These are phyloP conservation scores for Leccinum aurantiacum DNA, from an alignment of 768 basidiomycete genomes.

Conservation along the genomic window DNA sequence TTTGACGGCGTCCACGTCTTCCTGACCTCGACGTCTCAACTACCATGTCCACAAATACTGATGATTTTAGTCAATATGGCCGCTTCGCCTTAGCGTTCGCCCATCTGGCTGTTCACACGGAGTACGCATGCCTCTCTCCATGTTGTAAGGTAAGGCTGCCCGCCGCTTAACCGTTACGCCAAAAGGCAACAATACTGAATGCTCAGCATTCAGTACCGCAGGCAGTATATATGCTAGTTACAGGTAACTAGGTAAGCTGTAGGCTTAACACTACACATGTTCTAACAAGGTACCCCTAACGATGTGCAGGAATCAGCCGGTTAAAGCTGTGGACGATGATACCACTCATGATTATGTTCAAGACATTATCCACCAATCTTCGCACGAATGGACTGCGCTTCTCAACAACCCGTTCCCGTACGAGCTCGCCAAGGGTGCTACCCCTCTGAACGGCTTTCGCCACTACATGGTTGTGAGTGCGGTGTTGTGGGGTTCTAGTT, in stretches of 20 bases:
- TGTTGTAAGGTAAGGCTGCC: too few species aligned
- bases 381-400: not conserved
- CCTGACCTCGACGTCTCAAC: not conserved
- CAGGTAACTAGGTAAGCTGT: too few species aligned
- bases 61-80: not conserved
- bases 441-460: slow-evolving; percentile 5
- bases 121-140: not conserved
- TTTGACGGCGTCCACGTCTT: too few species aligned
- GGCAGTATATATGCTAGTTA: too few species aligned
- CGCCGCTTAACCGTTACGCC: too few species aligned
- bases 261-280: too few species aligned
- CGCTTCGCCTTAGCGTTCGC: not conserved
- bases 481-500: not conserved
- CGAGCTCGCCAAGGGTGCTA: not conserved
- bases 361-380: not conserved
- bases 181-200: too few species aligned
- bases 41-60: not conserved
- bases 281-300: not conserved
- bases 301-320: not conserved
- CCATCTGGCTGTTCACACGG: not conserved
- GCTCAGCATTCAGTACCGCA: too few species aligned
- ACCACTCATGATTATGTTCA: not conserved
- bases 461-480: slow-evolving; percentile 9
- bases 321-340: not conserved
- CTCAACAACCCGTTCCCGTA: not conserved